Conservation (phyloP, 1,284 basidiomycete species). For the Tylopilus sp. region DNA sequence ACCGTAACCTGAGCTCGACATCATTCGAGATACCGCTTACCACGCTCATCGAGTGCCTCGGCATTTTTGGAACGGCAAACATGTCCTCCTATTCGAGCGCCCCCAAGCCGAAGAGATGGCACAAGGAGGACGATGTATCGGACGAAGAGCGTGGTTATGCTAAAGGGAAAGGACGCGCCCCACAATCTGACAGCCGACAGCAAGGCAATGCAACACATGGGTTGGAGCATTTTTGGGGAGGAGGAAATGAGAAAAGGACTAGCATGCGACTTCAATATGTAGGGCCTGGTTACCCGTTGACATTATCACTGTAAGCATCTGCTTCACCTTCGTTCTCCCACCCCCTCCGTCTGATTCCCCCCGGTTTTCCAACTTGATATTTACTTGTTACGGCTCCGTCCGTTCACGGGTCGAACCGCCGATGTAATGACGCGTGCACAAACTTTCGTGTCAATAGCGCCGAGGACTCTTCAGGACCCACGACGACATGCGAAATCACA, state of each 20-base stretch:
- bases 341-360: background rate
- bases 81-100: conserved; percentile 29
- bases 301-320: conserved; percentile 68
- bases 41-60: conserved; percentile 82
- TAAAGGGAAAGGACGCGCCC: conserved; percentile 21
- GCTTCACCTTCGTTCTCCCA: background rate
- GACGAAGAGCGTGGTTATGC: conserved; percentile 37
- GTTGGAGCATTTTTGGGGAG: conserved; percentile 51
- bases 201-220: conserved; percentile 16
- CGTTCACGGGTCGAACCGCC: conserved; percentile 1
- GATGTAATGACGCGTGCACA: conserved; percentile 7
- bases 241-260: conserved; percentile 58
- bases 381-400: background rate
- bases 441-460: conserved; percentile 47
- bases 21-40: conserved; percentile 80
- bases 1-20: conserved; percentile 27
- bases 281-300: conserved; percentile 76
- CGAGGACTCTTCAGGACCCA: conserved; percentile 79
- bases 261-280: conserved; percentile 82
- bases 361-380: background rate
- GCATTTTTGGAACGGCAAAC: conserved; percentile 82
- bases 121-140: conserved; percentile 45
- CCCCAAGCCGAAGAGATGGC: conserved; percentile 43
- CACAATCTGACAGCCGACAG: conserved; percentile 6
- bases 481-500: conserved; percentile 82